These are phyloP conservation scores for Lagenidium sp. DNA, from an alignment of 352 stramenopile species.

Conservation along the genomic window DNA sequence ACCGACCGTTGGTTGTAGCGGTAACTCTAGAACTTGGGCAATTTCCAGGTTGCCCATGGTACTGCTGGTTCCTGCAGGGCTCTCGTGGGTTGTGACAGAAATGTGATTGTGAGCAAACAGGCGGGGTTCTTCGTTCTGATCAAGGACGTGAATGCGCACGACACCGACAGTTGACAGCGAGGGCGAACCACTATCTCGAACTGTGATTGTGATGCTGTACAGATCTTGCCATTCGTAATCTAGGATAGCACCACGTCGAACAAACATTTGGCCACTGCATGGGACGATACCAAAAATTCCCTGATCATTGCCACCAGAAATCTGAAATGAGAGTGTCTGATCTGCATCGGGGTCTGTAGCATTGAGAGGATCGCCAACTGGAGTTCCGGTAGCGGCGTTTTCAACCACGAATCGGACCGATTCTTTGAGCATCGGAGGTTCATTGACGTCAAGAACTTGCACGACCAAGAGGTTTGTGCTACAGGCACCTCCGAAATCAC, in stretches of 20 bases:
- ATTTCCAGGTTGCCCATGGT: background rate
- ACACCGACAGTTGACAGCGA: slow-evolving; percentile 14
- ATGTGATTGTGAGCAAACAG: background rate
- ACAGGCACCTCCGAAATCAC: slow-evolving; percentile 11
- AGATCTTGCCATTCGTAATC: slow-evolving; percentile 23
- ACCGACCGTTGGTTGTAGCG: background rate
- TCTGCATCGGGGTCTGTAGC: slow-evolving; percentile 20
- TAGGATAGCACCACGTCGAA: slow-evolving; percentile 21
- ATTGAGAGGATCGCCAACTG: slow-evolving; percentile 14
- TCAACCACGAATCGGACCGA: slow-evolving; percentile 1
- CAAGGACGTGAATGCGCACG: slow-evolving; percentile 18
- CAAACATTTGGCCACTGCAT: slow-evolving; percentile 42
- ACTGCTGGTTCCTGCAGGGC: no score
- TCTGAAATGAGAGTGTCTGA: slow-evolving; percentile 14
- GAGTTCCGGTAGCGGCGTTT: slow-evolving; percentile 8
- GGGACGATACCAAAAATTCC: slow-evolving; percentile 32
- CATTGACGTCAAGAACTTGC: slow-evolving; percentile 17
- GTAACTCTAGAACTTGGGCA: background rate
- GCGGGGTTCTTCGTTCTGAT: slow-evolving; percentile 28
- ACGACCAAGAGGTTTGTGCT: slow-evolving; percentile 5
- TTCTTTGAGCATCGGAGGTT: slow-evolving; percentile 7
- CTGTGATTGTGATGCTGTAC: slow-evolving; percentile 18
- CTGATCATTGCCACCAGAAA: slow-evolving; percentile 15
- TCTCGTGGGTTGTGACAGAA: background rate
- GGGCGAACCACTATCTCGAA: slow-evolving; percentile 30